Percentiles rank a stretch among this genome's conserved stretches.
Evolutionary conservation across 306 rosid genomes (phyloP).

Genomic region (Acacia acuminata): DNA sequence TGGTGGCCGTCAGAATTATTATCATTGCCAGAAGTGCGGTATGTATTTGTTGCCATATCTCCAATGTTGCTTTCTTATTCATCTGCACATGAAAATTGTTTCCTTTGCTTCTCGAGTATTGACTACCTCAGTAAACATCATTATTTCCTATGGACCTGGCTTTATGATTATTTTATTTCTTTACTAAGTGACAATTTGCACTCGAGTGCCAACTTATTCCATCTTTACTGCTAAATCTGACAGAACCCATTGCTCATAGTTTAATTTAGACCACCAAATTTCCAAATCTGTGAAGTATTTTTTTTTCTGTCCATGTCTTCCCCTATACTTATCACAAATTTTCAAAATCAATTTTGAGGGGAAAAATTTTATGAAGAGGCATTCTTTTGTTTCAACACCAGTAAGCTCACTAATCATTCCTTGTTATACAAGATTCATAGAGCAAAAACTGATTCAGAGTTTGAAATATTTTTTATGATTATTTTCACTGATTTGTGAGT

Average conservation of each 20-base stretch:
- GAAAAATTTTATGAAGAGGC: not conserved
- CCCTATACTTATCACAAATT: not conserved
- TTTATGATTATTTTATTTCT: not conserved
- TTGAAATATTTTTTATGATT: not conserved
- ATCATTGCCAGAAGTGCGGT: constrained; percentile 96
- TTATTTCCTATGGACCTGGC: not conserved
- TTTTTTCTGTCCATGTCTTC: not conserved
- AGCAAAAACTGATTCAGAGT: not conserved
- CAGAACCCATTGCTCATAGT: not conserved
- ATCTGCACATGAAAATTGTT: not conserved
- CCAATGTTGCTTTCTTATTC: not conserved
- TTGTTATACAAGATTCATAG: not conserved
- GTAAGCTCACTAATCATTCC: not conserved
- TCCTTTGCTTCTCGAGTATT: not conserved
- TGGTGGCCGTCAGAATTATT: constrained; percentile 82
- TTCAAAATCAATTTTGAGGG: not conserved
- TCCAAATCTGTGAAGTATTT: not conserved
- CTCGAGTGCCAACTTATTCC: not conserved
- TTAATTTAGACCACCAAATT: not conserved
- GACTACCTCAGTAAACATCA: not conserved
- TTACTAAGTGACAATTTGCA: not conserved
- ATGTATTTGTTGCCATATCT: constrained; percentile 36
- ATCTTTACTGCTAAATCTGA: not conserved
- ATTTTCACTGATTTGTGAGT: not conserved
- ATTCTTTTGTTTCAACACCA: not conserved